Percentiles rank a stretch among this genome's conserved stretches.
These are phyloP conservation scores for Magnolia sinica DNA, from an alignment of 164 flowering plant genomes.

Conservation along the genomic window DNA sequence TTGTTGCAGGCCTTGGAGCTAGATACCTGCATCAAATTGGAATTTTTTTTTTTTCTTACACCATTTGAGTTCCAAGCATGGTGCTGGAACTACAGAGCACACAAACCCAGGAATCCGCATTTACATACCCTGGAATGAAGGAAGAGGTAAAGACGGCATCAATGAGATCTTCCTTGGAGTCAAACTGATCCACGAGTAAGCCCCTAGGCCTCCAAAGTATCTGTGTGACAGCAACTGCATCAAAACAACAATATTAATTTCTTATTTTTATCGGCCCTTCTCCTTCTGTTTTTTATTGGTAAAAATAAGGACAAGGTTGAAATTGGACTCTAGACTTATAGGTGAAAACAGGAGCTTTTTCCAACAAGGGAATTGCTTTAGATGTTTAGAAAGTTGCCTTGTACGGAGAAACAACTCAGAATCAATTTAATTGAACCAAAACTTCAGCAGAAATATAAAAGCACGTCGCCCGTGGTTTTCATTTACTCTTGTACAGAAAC, in stretches of 20 bases:
- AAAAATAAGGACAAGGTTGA: too few species aligned
- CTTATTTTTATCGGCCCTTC: too few species aligned
- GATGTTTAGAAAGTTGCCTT: neutral
- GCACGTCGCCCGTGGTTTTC: neutral
- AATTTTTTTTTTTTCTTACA: constrained; percentile 4
- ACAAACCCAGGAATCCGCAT: neutral
- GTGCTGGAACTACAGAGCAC: neutral
- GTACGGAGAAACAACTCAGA: too few species aligned
- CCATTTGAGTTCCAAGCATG: neutral
- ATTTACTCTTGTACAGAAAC: neutral
- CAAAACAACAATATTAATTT: constrained; percentile 7
- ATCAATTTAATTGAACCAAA: too few species aligned
- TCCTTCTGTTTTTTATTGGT: too few species aligned
- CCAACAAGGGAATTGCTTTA: neutral
- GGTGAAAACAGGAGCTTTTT: neutral
- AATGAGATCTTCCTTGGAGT: constrained; percentile 88
- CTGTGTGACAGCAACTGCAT: constrained; percentile 88
- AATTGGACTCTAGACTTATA: neutral
- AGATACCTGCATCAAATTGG: constrained; percentile 55
- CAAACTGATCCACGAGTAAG: constrained; percentile 86
- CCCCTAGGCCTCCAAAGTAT: constrained; percentile 88
- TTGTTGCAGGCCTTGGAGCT: constrained; percentile 89
- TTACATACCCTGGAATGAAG: constrained; percentile 83
- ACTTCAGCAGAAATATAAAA: too few species aligned
- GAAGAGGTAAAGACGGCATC: constrained; percentile 91